phyloP scores from a whole-genome alignment of 306 rosid species.

The Canavalia ensiformis region DNA sequence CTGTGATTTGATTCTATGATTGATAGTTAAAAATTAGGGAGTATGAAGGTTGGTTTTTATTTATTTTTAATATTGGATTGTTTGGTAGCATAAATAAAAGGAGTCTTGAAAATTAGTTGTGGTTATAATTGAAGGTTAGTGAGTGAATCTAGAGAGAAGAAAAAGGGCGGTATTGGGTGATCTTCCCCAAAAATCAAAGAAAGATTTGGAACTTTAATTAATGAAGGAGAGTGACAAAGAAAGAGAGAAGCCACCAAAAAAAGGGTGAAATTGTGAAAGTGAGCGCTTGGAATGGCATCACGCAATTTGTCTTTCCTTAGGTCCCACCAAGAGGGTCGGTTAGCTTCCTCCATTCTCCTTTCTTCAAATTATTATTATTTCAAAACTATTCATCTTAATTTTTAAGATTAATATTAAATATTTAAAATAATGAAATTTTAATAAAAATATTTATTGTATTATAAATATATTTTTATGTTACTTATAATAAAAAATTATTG shows the following conservation, averaged over 20 bases:
- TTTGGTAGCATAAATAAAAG: background rate
- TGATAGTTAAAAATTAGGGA: background rate
- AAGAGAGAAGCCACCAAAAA: conserved; percentile 53
- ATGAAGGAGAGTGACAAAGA: conserved; percentile 61
- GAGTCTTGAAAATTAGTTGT: conserved; percentile 5
- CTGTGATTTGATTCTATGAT: conserved; percentile 24
- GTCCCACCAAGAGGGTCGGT: conserved; percentile 65
- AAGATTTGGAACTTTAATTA: conserved; percentile 60
- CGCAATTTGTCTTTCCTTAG: conserved; percentile 52
- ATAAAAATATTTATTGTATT: too few species aligned
- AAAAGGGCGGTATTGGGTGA: conserved; percentile 56
- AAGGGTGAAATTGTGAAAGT: conserved; percentile 57
- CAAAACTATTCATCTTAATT: too few species aligned
- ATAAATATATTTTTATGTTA: too few species aligned
- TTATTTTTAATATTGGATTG: background rate
- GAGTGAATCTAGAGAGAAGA: conserved; percentile 44
- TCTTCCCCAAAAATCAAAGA: conserved; percentile 71
- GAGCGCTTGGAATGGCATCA: conserved; percentile 81
- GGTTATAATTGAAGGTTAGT: conserved; percentile 28
- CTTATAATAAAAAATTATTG: too few species aligned
- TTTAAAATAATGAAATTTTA: too few species aligned
- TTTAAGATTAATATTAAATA: too few species aligned
- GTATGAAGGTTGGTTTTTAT: background rate
- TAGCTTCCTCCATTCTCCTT: background rate
- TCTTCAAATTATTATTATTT: background rate